Base-by-base conservation (phyloP, 805 yeast species). In the Yamadazyma philogaea region DNA sequence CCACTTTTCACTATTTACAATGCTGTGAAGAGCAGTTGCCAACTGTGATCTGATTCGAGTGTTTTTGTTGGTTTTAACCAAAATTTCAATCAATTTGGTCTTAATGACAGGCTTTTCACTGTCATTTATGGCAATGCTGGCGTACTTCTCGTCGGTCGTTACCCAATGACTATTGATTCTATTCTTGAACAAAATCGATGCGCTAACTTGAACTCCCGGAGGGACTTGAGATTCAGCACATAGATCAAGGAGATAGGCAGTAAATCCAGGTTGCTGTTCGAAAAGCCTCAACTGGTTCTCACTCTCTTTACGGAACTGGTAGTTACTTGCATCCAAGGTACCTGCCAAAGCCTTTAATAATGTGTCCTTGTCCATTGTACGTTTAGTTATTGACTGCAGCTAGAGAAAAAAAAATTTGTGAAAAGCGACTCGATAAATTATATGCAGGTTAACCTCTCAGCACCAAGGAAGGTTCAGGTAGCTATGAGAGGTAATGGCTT, bases 191-290 rank as follows among this genome's bases (percentile, higher is more conserved):
- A 67, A 64, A 44, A 70, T 66, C 12, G 74, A 71, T 3, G 73
- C 74, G 7, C 74, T 59, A 11, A 65, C 56, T 46, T 70, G 70
- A 41, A 68, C 62, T 6, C 74, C 74, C 10, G 56, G 46, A 22
- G 54, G 55, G 7, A 63, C 62, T 3, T 66, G 60, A 3, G 58
- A 58, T 50, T 80, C 82, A 7, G 64, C 57, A 11, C 77, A 68
- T 35, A 79, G 62, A 30, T 73, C 77, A 21, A 81, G 61, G 36
- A 80, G 64, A 53, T 77, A 77, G 11, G 72, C 65, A 1, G 83
- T 75, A 58, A 79, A 79, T 3, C 84, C 84, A 1, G 77, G 72
- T 47, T 75, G 77, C 46, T 72, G 74, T 54, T 78, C 84, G 47
- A 65, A 75, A 31, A 66, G 70, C 28, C 63, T 63, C 45, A 79